Evolutionary conservation across 1,284 basidiomycete genomes (phyloP), one percentile per base, ranked within the genome.

Genomic region (Sanghuangporus weigelae): DNA sequence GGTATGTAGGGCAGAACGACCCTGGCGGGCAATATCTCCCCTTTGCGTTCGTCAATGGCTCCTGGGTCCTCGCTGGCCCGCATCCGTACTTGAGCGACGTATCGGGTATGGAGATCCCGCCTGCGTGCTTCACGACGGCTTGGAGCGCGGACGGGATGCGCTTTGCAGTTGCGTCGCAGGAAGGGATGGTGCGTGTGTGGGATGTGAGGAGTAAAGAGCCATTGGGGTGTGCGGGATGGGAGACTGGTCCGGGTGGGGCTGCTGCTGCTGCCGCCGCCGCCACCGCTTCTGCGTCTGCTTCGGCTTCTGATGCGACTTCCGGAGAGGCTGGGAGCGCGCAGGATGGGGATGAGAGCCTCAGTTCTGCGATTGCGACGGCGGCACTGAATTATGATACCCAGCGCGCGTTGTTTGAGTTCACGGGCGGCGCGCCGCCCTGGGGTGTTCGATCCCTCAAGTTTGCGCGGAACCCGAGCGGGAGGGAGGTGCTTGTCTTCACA

Each of bases 121-220:
- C 59, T n/a, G 61, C 89, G 2, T 90, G 89, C n/a, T 95, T 95
- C 74, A 89, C 87, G 14, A 92, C 91, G 0, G 84, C 91, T 0
- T 96, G 93, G 79, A 91, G 87, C 3, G 76, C 85, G 0, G 87
- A 92, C 68, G 91, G 92, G 0, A 80, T 81, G 55, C 92, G 92
- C 69, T 95, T 94, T 70, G 92, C 92, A 0, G 90, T 95, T 0
- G 92, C 89, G 3, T 88, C 86, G 23, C 93, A 96, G 73, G 92
- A 95, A 70, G 94, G 93, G 12, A 81, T 87, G 12, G 86, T 95
- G 1, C 87, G 85, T 3, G 84, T 91, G 8, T 91, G 88, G 89
- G 90, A 92, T 72, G 87, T 92, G 49, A 78, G 89, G 63, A 88
- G 86, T 66, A 80, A 83, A 48, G 85, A 84, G 69, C 87, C 89